These are phyloP conservation scores for Plenodomus biglobosus DNA, from an alignment of 2,329 filamentous ascomycete species.

Conservation along the genomic window DNA sequence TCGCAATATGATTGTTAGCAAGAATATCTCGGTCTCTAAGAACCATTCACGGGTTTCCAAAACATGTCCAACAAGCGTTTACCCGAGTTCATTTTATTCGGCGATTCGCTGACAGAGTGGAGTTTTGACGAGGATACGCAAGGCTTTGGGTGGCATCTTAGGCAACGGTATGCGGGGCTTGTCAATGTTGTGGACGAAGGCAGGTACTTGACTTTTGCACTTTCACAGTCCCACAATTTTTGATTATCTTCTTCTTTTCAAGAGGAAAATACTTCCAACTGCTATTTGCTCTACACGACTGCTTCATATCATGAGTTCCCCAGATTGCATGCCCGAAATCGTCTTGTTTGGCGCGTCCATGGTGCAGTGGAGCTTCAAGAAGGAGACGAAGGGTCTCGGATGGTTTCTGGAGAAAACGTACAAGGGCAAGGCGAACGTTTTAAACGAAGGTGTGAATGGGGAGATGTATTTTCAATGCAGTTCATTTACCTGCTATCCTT, in stretches of 20 bases:
- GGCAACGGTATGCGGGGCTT: conserved; percentile 28
- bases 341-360: conserved; percentile 31
- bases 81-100: conserved; percentile 39
- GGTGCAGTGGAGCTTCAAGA: conserved; percentile 25
- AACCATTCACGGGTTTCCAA: background rate
- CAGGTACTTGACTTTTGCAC: no score
- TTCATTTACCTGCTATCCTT: no score
- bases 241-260: no score
- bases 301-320: conserved; percentile 5
- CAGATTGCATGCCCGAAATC: conserved; percentile 16
- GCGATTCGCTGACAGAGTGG: conserved; percentile 41
- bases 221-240: no score
- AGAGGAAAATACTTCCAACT: no score
- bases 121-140: conserved; percentile 28
- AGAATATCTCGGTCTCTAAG: background rate
- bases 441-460: conserved; percentile 24
- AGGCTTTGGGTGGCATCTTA: conserved; percentile 36
- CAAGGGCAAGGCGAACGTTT: conserved; percentile 16
- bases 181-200: conserved; percentile 37
- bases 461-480: no score
- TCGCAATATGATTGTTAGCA: background rate
- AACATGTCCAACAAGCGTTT: background rate
- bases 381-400: conserved; percentile 23
- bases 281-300: no score
- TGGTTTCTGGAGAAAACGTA: conserved; percentile 21